phyloP scores from a whole-genome alignment of 2,329 filamentous ascomycete species.

The Lasiodiplodia sp. region DNA sequence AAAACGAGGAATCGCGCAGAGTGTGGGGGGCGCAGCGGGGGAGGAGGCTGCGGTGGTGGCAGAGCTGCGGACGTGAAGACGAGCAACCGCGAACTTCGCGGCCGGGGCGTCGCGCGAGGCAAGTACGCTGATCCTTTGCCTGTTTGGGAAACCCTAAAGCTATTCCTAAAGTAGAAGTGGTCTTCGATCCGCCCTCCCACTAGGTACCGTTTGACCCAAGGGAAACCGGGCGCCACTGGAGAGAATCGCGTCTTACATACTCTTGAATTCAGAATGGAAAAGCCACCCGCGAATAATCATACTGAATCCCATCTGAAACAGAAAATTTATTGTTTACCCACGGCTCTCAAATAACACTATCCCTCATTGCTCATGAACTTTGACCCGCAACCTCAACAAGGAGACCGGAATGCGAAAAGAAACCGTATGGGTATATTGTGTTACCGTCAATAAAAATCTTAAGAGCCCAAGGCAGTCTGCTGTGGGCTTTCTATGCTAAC shows the following conservation, averaged over 20 bases:
- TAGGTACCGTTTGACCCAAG: background rate
- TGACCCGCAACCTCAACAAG: background rate
- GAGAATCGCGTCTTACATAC: background rate
- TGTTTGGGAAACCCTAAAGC: background rate
- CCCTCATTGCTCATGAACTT: background rate
- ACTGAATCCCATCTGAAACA: background rate
- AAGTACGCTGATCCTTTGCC: constrained; percentile 36
- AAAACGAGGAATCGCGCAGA: background rate
- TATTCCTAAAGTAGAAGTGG: background rate
- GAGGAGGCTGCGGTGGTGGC: constrained; percentile 5
- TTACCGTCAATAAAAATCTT: background rate
- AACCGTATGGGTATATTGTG: constrained; percentile 5
- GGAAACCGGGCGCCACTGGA: background rate
- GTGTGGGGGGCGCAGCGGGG: constrained; percentile 13
- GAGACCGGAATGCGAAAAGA: background rate
- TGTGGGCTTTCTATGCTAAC: constrained; percentile 11
- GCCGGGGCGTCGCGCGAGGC: constrained; percentile 40
- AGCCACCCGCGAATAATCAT: background rate
- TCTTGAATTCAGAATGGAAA: background rate
- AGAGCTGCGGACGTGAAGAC: constrained; percentile 62
- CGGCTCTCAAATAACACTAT: background rate
- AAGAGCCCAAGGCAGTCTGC: background rate
- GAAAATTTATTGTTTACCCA: background rate
- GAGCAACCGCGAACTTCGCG: constrained; percentile 23
- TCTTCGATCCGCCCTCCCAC: background rate